Evolutionary conservation across 345 rosid species (phyloP).

Genomic region (Lagerstroemia speciosa): DNA sequence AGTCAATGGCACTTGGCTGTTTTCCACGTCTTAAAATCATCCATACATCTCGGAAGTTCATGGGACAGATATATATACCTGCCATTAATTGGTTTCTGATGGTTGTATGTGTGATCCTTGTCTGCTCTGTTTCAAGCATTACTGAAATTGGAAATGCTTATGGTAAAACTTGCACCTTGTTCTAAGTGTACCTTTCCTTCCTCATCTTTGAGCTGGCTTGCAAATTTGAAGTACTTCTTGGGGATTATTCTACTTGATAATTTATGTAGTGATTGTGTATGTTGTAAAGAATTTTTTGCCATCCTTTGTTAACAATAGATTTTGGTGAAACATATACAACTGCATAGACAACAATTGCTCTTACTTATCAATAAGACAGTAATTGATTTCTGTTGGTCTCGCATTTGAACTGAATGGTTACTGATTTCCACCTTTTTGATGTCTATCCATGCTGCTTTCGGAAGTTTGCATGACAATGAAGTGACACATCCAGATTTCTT

Average conservation of each 20-base stretch:
- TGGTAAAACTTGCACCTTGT: conserved; percentile 44
- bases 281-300: neutral
- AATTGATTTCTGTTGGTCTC: neutral
- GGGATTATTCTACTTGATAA: conserved; percentile 11
- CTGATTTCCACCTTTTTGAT: neutral
- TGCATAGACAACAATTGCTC: neutral
- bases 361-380: no score
- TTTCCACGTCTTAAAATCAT: conserved; percentile 97
- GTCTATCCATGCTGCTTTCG: neutral
- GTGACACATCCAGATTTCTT: neutral
- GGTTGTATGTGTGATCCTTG: conserved; percentile 65
- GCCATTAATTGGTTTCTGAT: conserved; percentile 98
- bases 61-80: conserved; percentile 99
- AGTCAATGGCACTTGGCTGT: conserved; percentile 91
- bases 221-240: neutral
- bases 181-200: neutral
- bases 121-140: conserved; percentile 74
- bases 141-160: conserved; percentile 96
- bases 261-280: neutral
- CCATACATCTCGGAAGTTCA: conserved; percentile 96
- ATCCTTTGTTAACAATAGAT: neutral
- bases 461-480: neutral
- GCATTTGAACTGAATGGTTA: neutral
- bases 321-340: neutral
- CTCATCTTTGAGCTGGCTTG: neutral